Percentiles rank a stretch among this genome's conserved stretches.
phyloP scores from a whole-genome alignment of 1,139 yeast species.

The Hansenula lynferdii region DNA sequence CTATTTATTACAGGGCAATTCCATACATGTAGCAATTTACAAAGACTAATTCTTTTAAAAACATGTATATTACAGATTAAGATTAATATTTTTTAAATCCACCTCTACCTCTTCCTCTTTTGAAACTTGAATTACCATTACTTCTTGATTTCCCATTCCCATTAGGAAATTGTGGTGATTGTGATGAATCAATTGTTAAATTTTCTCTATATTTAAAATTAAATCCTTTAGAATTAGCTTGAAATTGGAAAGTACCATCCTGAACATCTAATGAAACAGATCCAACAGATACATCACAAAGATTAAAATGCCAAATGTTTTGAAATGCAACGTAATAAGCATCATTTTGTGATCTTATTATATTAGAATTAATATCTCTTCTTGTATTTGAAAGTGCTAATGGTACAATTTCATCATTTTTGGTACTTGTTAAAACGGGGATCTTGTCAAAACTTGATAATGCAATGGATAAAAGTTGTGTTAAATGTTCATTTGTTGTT shows the following conservation, averaged over 20 bases:
- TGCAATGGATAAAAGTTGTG: constrained; percentile 44
- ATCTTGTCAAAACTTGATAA: constrained; percentile 60
- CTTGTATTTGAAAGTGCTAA: constrained; percentile 29
- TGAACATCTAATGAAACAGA: constrained; percentile 32
- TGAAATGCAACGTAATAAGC: constrained; percentile 59
- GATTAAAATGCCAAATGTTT: constrained; percentile 73
- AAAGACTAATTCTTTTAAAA: too few relatives aligned
- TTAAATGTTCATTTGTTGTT: constrained; percentile 29
- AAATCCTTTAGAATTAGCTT: constrained; percentile 42
- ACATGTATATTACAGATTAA: too few relatives aligned
- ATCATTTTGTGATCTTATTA: constrained; percentile 37
- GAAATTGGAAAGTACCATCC: constrained; percentile 39
- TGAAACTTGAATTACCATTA: constrained; percentile 7
- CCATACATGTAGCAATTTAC: too few relatives aligned
- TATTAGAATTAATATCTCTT: constrained; percentile 25
- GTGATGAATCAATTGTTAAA: not conserved
- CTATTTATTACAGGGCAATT: too few relatives aligned
- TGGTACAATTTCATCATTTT: constrained; percentile 37
- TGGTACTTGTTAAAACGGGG: constrained; percentile 44
- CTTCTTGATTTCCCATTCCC: constrained; percentile 1
- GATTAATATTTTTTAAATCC: constrained; percentile 11
- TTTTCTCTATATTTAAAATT: constrained; percentile 39
- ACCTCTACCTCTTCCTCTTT: constrained; percentile 8
- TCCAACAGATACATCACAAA: constrained; percentile 57
- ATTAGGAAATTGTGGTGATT: not conserved